Evolutionary conservation across 331 rosid species (phyloP).

Genomic region (Spiraea crenata): DNA sequence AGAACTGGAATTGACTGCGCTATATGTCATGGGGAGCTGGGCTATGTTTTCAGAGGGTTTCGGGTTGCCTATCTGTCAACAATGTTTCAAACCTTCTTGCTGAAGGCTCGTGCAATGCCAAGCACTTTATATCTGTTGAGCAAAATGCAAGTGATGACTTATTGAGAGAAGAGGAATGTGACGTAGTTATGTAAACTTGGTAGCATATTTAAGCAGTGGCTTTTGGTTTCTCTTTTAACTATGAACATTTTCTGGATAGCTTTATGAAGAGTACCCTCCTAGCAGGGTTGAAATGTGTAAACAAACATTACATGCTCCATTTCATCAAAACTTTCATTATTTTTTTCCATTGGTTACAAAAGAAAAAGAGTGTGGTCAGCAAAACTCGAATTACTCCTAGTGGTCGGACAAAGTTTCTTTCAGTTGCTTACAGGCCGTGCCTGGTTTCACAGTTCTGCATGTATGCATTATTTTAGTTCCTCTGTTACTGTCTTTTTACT

Average conservation of each 20-base stretch:
- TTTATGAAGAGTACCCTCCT: too few relatives aligned
- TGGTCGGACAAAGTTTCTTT: neutral
- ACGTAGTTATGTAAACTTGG: too few relatives aligned
- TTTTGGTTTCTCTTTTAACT: too few relatives aligned
- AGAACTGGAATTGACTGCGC: neutral
- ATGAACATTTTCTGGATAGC: too few relatives aligned
- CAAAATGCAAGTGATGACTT: neutral
- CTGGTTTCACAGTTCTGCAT: neutral
- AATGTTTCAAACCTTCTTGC: neutral
- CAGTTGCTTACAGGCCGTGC: neutral
- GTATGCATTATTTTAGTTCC: neutral
- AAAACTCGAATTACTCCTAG: neutral
- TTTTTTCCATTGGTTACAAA: too few relatives aligned
- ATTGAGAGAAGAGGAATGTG: neutral
- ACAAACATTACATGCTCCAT: too few relatives aligned
- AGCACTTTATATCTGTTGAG: neutral
- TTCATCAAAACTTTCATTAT: too few relatives aligned
- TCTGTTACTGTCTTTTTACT: neutral
- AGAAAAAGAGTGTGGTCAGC: neutral
- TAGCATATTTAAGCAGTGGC: too few relatives aligned
- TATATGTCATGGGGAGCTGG: neutral
- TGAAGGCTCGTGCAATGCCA: too few relatives aligned
- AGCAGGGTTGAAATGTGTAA: neutral
- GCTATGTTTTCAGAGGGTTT: conserved; percentile 3
- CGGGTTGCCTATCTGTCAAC: neutral